Base-by-base conservation (phyloP, 1,284 basidiomycete genomes). In the Ceratobasidium sp. region DNA sequence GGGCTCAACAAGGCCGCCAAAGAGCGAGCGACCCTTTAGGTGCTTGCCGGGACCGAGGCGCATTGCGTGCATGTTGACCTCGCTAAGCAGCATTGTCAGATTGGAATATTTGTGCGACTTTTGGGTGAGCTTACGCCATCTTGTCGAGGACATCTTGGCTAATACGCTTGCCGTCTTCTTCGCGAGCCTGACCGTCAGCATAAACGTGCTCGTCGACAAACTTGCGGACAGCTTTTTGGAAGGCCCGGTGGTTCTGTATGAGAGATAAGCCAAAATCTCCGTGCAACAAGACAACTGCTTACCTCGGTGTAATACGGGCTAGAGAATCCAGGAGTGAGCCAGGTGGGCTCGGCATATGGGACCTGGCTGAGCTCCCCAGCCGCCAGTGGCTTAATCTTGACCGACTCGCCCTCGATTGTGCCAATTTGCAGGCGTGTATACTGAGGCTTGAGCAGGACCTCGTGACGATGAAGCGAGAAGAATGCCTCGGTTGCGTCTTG, bases 31-130 rank as follows among this genome's bases (percentile, higher is more conserved):
- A 3, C 95, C 96, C 78, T 93, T 84, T 39, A 98, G 83, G 78
- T 97, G 95, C 77, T 89, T 89, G 26, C 91, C 91, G 21, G 90
- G 91, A 10, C 96, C 96, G 80, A 98, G 83, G 60, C 94, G 89
- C 95, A 97, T 97, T 2, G 93, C 92, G 79, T 93, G 89, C 71
- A 96, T 77, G 76, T 94, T 89, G 62, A 89, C 72, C 74, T 86
- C 87, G 1, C 67, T 70, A 32, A 46, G 10, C 28, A 39, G 32
- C 4, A 21, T n/a, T 10, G 89, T 92, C 60, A 46, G 26, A 28
- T 39, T 28, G 59, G 23, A 10, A 34, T 53, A 32, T 58, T 48
- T 73, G 10, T n/a, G 21, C 59, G 32, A 73, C 14, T 43, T 71
- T 14, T 23, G 9, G 23, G 3, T 21, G 1, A 12, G 82, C 86